Percentiles rank a stretch among this genome's conserved stretches.
These are phyloP conservation scores for Ceratocystis destructans DNA, from an alignment of 2,329 filamentous ascomycete species.

Conservation along the genomic window DNA sequence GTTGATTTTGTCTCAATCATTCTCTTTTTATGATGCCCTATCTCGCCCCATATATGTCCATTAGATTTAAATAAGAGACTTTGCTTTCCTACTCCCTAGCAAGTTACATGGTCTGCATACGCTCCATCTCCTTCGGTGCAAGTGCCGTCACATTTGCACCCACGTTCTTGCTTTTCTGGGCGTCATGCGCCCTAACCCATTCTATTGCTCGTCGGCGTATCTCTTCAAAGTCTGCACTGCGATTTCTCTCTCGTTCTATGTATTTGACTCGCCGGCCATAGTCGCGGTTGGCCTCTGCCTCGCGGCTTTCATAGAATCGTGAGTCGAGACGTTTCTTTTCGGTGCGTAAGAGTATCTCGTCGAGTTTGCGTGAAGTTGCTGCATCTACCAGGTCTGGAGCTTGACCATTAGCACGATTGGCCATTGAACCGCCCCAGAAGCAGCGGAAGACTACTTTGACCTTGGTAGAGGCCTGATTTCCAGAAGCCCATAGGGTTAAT, in stretches of 20 bases:
- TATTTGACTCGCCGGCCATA: constrained; percentile 30
- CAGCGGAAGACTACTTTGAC: constrained; percentile 39
- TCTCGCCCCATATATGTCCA: too few species aligned
- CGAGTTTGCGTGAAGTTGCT: constrained; percentile 33
- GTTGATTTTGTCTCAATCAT: neutral
- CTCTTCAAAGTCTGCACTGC: constrained; percentile 37
- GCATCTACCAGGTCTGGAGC: constrained; percentile 25
- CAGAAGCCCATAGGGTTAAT: constrained; percentile 54
- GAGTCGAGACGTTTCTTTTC: constrained; percentile 33
- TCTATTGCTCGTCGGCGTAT: constrained; percentile 34
- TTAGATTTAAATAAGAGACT: neutral
- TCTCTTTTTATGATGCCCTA: too few species aligned
- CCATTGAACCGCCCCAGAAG: constrained; percentile 42
- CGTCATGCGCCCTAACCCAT: constrained; percentile 24
- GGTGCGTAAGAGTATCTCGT: constrained; percentile 34
- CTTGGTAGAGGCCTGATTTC: constrained; percentile 30
- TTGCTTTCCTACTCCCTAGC: neutral
- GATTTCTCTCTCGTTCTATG: constrained; percentile 35
- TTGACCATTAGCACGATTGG: constrained; percentile 5
- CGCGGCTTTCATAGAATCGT: constrained; percentile 30
- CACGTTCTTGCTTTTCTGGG: constrained; percentile 2
- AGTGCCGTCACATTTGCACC: neutral
- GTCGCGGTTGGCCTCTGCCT: constrained; percentile 34
- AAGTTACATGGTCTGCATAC: constrained; percentile 14
- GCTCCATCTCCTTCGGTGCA: constrained; percentile 9